phyloP scores from a whole-genome alignment of 139 green algal genomes.

The Volvox reticuliferus region DNA sequence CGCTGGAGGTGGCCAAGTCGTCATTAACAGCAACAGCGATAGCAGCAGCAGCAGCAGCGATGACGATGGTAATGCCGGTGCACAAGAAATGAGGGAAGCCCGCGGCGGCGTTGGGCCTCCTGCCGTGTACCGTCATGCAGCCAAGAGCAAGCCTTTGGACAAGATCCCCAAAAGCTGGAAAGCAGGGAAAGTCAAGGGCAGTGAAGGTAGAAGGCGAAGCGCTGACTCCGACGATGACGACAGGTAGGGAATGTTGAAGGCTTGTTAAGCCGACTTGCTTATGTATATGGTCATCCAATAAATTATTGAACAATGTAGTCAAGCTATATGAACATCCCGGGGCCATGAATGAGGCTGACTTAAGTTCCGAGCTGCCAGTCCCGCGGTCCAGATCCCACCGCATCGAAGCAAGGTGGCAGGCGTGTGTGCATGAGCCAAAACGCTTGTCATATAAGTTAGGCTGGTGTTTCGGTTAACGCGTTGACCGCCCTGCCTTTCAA shows the following conservation, averaged over 20 bases:
- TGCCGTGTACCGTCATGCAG: conserved; percentile 25
- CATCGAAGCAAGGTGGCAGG: too few relatives aligned
- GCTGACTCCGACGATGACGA: neutral
- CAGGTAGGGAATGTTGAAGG: neutral
- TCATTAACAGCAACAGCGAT: neutral
- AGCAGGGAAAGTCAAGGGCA: neutral
- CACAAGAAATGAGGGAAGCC: neutral
- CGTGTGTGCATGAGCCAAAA: too few relatives aligned
- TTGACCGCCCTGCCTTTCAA: too few relatives aligned
- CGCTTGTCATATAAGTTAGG: too few relatives aligned
- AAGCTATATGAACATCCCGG: too few relatives aligned
- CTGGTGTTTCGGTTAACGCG: too few relatives aligned
- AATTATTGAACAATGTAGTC: too few relatives aligned
- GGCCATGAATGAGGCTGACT: too few relatives aligned
- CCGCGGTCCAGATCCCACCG: too few relatives aligned
- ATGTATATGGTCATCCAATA: too few relatives aligned
- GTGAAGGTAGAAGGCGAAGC: neutral
- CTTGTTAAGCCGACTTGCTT: neutral
- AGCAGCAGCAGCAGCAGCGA: conserved; percentile 17
- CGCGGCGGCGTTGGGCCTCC: neutral
- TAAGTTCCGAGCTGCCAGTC: too few relatives aligned
- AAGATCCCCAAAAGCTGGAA: conserved; percentile 23
- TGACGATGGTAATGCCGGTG: neutral
- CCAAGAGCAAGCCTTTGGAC: conserved; percentile 46
- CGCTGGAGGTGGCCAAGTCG: neutral